A percentile compares a stretch with the other conserved stretches of the same genome.
These are phyloP conservation scores for Psilocybe mexicana DNA, from an alignment of 1,284 basidiomycete genomes.

Conservation along the genomic window DNA sequence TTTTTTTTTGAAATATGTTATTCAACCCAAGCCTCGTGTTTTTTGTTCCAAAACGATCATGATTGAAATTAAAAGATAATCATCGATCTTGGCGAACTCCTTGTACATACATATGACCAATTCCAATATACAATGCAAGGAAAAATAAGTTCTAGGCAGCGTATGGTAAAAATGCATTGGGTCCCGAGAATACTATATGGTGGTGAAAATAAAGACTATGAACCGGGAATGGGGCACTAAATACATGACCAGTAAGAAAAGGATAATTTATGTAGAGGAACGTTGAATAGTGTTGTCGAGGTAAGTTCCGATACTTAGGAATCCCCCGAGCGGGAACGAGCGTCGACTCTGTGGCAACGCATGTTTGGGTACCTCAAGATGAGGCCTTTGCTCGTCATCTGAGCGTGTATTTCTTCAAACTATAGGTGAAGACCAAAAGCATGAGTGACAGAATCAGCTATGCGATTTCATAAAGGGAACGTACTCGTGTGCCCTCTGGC, in stretches of 20 bases:
- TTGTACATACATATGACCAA: neutral
- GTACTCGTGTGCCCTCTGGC: constrained; percentile 47
- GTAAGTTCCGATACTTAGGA: constrained; percentile 25
- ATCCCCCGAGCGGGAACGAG: constrained; percentile 38
- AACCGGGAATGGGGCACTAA: constrained; percentile 6
- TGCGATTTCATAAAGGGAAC: constrained; percentile 14
- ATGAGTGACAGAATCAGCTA: constrained; percentile 6
- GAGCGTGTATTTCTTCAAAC: constrained; percentile 69
- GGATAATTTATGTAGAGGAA: constrained; percentile 18
- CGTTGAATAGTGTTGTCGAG: constrained; percentile 9
- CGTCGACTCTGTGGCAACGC: constrained; percentile 52
- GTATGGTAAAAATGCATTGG: neutral
- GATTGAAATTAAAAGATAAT: neutral
- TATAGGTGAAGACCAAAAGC: constrained; percentile 25
- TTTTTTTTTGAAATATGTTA: neutral
- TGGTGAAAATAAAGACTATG: constrained; percentile 18
- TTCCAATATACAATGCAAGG: neutral
- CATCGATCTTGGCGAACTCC: neutral
- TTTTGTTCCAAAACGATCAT: neutral
- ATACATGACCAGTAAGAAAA: constrained; percentile 9
- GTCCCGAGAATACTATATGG: constrained; percentile 16
- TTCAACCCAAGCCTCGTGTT: neutral
- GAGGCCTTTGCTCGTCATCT: constrained; percentile 57
- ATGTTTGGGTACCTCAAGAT: constrained; percentile 68
- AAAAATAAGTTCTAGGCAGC: constrained; percentile 2